phyloP scores from a whole-genome alignment of 805 yeast genomes.

The Pachysolen tannophilus region DNA sequence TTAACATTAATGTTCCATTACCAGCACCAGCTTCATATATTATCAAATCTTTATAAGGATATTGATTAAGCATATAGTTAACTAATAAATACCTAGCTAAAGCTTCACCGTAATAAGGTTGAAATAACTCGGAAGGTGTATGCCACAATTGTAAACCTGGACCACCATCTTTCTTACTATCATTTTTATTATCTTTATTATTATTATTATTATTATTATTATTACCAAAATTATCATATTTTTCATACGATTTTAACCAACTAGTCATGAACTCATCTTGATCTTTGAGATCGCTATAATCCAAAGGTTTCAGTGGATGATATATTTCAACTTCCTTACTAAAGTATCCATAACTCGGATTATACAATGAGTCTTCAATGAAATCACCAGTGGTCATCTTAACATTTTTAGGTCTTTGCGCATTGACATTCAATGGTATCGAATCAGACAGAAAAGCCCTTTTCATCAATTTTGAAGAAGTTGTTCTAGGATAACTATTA shows the following conservation, averaged over 20 bases:
- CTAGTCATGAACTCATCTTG: slow-evolving; percentile 62
- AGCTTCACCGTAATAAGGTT: slow-evolving; percentile 80
- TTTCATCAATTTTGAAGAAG: slow-evolving; percentile 24
- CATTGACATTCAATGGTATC: slow-evolving; percentile 5
- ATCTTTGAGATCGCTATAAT: slow-evolving; percentile 46
- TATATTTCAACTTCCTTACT: slow-evolving; percentile 72
- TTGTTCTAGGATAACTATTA: slow-evolving; percentile 34
- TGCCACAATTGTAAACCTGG: slow-evolving; percentile 72
- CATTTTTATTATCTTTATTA: slow-evolving; percentile 10
- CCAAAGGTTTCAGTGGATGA: slow-evolving; percentile 57
- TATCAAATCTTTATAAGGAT: slow-evolving; percentile 62
- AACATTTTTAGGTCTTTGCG: slow-evolving; percentile 46
- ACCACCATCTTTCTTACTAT: slow-evolving; percentile 17
- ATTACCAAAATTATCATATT: slow-evolving; percentile 32
- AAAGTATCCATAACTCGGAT: slow-evolving; percentile 78
- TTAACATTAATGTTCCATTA: slow-evolving; percentile 77
- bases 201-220: slow-evolving; percentile 9
- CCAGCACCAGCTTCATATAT: slow-evolving; percentile 91
- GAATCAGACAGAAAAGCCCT: slow-evolving; percentile 18
- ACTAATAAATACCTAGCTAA: slow-evolving; percentile 72
- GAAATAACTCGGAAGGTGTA: slow-evolving; percentile 81
- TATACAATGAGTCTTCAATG: slow-evolving; percentile 78
- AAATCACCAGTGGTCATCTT: slow-evolving; percentile 75
- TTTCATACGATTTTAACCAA: slow-evolving; percentile 58
- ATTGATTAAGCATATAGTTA: slow-evolving; percentile 58